These are phyloP conservation scores for Trypanosoma caninum DNA, from an alignment of 208 protist genomes.

Conservation along the genomic window DNA sequence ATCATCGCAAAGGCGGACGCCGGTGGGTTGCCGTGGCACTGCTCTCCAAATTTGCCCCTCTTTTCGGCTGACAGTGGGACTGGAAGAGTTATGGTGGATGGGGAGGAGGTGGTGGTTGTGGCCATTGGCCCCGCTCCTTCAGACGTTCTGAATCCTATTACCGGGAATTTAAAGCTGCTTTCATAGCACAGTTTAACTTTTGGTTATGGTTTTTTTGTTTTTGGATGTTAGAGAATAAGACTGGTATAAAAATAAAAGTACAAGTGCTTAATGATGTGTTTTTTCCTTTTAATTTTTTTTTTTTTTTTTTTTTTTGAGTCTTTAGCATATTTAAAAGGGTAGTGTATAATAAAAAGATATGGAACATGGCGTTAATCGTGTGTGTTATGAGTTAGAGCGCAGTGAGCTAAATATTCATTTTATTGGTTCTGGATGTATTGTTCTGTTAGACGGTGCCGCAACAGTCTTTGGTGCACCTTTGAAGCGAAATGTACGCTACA, in stretches of 20 bases:
- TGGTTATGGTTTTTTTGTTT: constrained; percentile 1
- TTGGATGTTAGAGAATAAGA: background rate
- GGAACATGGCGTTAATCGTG: constrained; percentile 6
- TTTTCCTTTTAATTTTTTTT: constrained; percentile 13
- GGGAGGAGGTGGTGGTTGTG: constrained; percentile 25
- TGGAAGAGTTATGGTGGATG: too few relatives aligned
- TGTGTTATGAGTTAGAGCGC: constrained; percentile 22
- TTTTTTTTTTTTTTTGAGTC: constrained; percentile 15
- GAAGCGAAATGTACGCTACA: constrained; percentile 57
- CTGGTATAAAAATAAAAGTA: background rate
- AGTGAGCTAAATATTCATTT: constrained; percentile 24
- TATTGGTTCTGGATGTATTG: constrained; percentile 27
- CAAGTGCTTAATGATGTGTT: too few relatives aligned
- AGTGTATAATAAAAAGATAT: background rate
- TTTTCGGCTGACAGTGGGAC: background rate
- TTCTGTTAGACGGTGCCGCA: constrained; percentile 48
- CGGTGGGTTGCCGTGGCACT: constrained; percentile 27
- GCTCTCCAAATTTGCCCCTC: background rate
- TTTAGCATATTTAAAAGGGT: too few relatives aligned
- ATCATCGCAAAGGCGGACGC: constrained; percentile 25
- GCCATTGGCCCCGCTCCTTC: constrained; percentile 66
- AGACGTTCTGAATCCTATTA: constrained; percentile 46
- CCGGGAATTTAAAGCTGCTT: constrained; percentile 66
- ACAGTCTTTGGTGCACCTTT: constrained; percentile 50
- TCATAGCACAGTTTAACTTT: constrained; percentile 25